Conservation (phyloP, 2,329 filamentous ascomycete genomes). For the Colletotrichum aenigma region DNA sequence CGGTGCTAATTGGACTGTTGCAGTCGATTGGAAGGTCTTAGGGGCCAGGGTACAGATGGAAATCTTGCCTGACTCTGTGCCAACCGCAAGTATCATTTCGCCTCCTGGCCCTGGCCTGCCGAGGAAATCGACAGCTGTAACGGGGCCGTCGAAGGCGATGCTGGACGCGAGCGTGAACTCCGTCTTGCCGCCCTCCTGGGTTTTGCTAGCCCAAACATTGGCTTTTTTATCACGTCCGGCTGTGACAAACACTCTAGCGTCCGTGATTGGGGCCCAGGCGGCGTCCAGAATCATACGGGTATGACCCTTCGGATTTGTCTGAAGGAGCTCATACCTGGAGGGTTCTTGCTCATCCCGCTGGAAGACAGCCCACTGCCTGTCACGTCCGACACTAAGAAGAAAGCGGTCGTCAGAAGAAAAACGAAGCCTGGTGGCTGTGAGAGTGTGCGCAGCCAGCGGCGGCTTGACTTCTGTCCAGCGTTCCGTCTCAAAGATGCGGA, state of each 20-base stretch:
- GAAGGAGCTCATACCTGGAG: slow-evolving; percentile 58
- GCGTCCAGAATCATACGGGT: slow-evolving; percentile 90
- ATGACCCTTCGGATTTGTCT: slow-evolving; percentile 83
- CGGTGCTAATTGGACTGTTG: slow-evolving; percentile 32
- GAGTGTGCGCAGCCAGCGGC: slow-evolving; percentile 79
- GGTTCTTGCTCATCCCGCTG: slow-evolving; percentile 45
- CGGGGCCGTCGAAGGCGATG: slow-evolving; percentile 61
- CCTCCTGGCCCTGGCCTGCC: slow-evolving; percentile 29
- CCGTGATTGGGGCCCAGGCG: slow-evolving; percentile 72
- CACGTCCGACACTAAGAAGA: slow-evolving; percentile 87
- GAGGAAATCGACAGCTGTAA: slow-evolving; percentile 75
- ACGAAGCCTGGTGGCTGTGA: slow-evolving; percentile 82
- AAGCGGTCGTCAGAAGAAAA: slow-evolving; percentile 78
- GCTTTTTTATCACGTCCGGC: slow-evolving; percentile 89
- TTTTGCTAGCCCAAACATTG: slow-evolving; percentile 65
- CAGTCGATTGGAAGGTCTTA: slow-evolving; percentile 40
- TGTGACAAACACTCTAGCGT: slow-evolving; percentile 71
- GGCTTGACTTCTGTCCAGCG: slow-evolving; percentile 89
- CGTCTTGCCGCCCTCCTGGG: slow-evolving; percentile 30
- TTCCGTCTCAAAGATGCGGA: slow-evolving; percentile 86
- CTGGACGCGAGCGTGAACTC: slow-evolving; percentile 58
- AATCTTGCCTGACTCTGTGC: slow-evolving; percentile 59
- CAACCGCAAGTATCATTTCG: slow-evolving; percentile 54
- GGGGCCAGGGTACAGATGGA: slow-evolving; percentile 45
- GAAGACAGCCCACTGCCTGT: slow-evolving; percentile 91